These are phyloP conservation scores for Pichia sp. DNA, from an alignment of 1,139 yeast genomes.

Conservation along the genomic window DNA sequence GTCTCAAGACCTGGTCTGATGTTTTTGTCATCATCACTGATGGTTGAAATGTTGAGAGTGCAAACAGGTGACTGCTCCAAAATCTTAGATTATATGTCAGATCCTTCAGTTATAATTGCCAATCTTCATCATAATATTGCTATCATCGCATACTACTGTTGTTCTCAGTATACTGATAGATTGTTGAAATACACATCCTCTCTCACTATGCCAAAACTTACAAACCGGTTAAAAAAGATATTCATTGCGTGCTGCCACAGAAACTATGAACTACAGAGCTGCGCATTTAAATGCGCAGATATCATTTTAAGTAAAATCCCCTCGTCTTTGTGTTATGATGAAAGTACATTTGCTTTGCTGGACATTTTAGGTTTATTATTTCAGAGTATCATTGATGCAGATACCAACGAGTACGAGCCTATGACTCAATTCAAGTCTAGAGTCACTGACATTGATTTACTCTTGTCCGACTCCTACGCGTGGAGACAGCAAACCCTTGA, in stretches of 20 bases:
- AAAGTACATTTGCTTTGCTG: conserved; percentile 69
- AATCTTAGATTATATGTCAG: conserved; percentile 72
- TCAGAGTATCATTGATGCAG: conserved; percentile 83
- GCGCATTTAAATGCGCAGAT: conserved; percentile 79
- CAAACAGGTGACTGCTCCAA: conserved; percentile 78
- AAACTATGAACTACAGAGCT: conserved; percentile 66
- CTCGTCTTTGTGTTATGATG: conserved; percentile 70
- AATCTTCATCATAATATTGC: conserved; percentile 70
- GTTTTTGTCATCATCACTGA: conserved; percentile 79
- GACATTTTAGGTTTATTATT: conserved; percentile 76
- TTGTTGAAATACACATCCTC: conserved; percentile 30
- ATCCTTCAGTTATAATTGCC: conserved; percentile 71
- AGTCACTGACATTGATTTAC: conserved; percentile 54
- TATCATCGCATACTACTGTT: conserved; percentile 57
- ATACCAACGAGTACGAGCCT: conserved; percentile 81
- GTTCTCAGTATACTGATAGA: conserved; percentile 48
- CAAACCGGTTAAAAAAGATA: conserved; percentile 66
- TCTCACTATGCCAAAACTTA: conserved; percentile 58
- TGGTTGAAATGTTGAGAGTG: conserved; percentile 76
- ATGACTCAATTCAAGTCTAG: conserved; percentile 63
- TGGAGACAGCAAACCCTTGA: conserved; percentile 72
- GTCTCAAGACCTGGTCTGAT: conserved; percentile 77
- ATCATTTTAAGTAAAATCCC: conserved; percentile 67
- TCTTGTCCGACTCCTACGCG: conserved; percentile 70
- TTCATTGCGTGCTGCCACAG: conserved; percentile 76